Base-by-base conservation (phyloP, 1,284 basidiomycete genomes). In the Cutaneotrichosporon daszewskae region DNA sequence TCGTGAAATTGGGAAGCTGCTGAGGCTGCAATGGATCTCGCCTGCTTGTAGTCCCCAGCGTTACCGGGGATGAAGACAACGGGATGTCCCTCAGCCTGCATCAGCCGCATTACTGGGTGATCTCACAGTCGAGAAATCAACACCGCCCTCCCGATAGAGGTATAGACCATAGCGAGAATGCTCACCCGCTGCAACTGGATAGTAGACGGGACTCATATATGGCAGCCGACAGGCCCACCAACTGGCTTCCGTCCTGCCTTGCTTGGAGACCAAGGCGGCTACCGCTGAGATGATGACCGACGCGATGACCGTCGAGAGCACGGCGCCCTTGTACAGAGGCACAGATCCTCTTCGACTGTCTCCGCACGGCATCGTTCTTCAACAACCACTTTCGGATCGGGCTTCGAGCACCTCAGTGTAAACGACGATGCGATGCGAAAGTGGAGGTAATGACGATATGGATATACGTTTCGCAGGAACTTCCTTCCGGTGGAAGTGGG, bases 61-160 rank as follows among this genome's bases (percentile, higher is more conserved):
- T 97, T 97, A 2, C 95, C 95, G 1, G 95, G 95, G 17, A 98
- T 84, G 72, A 98, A 99, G 22, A 99, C 75, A 10, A 94, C 88
- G 6, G 95, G 94, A 12, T 76, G 63, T 32, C 87, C 82, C 32
- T 65, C 62, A 9, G 76, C 73, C 78, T 78, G 51, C 5, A 28
- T 51, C 26, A 52, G 44, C 32, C 13, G 17, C 20, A 29, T 22
- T 25, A 6, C 17, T 16, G 6, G 25, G 1, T 13, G 25, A 26
- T 14, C 75, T 55, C 53, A 87, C 86, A 71, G 82, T 71, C 14
- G 75, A 73, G 8, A 73, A 60, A 56, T 94, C 87, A 82, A 84
- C 86, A 10, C 83, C 85, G 3, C 82, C 83, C 70, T 99, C 95
- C 19, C 91, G 81, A 66, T 99, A 99, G 22, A 97, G 74, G 75